phyloP scores from a whole-genome alignment of 257 asterid genomes.

The Ilex aquifolium region DNA sequence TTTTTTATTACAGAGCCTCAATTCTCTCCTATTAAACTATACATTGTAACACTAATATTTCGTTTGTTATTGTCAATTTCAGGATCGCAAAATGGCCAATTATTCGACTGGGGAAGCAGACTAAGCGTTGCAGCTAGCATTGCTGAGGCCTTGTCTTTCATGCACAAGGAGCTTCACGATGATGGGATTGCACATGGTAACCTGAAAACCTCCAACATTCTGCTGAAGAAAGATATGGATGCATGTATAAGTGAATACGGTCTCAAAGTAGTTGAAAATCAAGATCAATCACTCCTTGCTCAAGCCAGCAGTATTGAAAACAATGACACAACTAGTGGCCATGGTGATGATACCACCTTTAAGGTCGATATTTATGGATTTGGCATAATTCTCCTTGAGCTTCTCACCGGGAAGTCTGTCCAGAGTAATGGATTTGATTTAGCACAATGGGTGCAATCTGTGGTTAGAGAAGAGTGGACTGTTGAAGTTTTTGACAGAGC shows the following conservation, averaged over 20 bases:
- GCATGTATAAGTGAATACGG: slow-evolving; percentile 71
- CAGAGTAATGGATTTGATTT: slow-evolving; percentile 50
- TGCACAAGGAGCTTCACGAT: slow-evolving; percentile 47
- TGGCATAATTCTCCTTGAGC: slow-evolving; percentile 62
- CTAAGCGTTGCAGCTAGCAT: slow-evolving; percentile 39
- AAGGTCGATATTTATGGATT: slow-evolving; percentile 43
- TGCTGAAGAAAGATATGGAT: slow-evolving; percentile 44
- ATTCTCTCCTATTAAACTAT: too few relatives aligned
- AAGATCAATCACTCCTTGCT: slow-evolving; percentile 19
- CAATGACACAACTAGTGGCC: background rate
- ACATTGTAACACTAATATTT: too few relatives aligned
- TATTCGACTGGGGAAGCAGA: slow-evolving; percentile 54
- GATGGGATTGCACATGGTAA: slow-evolving; percentile 65
- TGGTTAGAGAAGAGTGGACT: slow-evolving; percentile 74
- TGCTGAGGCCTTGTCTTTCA: slow-evolving; percentile 49
- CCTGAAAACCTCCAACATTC: slow-evolving; percentile 64
- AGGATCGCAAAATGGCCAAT: slow-evolving; percentile 37
- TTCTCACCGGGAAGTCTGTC: slow-evolving; percentile 59
- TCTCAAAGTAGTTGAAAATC: slow-evolving; percentile 26
- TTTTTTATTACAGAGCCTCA: too few relatives aligned
- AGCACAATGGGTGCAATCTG: slow-evolving; percentile 60
- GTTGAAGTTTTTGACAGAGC: slow-evolving; percentile 60
- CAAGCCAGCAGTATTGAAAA: slow-evolving; percentile 12
- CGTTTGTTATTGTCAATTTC: slow-evolving; percentile 8
- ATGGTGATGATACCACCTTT: slow-evolving; percentile 11